Percentiles rank a stretch among this genome's conserved stretches.
Evolutionary conservation across 2,329 filamentous ascomycete species (phyloP).

Genomic region (Penicillium sp.): DNA sequence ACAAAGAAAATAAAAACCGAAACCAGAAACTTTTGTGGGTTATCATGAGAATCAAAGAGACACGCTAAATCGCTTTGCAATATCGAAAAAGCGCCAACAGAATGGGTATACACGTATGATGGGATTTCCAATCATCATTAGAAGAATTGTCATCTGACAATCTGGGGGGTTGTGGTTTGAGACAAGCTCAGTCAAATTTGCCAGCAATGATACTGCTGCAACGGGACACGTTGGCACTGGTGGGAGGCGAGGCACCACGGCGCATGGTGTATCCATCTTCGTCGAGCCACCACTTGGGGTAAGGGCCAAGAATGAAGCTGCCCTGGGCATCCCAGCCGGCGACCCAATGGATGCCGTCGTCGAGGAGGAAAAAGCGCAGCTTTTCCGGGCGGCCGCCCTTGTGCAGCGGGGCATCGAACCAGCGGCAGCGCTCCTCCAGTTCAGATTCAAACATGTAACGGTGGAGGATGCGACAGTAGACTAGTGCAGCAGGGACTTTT

Average conservation of each 20-base stretch:
- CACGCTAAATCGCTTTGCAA: slow-evolving; percentile 24
- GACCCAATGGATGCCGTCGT: slow-evolving; percentile 52
- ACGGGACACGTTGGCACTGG: slow-evolving; percentile 39
- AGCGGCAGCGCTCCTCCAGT: slow-evolving; percentile 49
- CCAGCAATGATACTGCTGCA: slow-evolving; percentile 35
- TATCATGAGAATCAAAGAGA: slow-evolving; percentile 7
- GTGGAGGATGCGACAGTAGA: slow-evolving; percentile 52
- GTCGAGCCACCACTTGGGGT: slow-evolving; percentile 52
- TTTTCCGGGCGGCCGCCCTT: slow-evolving; percentile 40
- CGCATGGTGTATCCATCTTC: slow-evolving; percentile 39
- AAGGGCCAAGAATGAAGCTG: slow-evolving; percentile 52
- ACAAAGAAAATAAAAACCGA: not conserved
- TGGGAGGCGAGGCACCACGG: slow-evolving; percentile 32
- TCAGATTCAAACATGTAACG: slow-evolving; percentile 51
- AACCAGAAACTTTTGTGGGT: slow-evolving; percentile 18
- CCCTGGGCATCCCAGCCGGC: slow-evolving; percentile 52
- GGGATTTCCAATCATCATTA: slow-evolving; percentile 6
- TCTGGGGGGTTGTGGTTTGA: not conserved
- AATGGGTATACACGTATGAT: slow-evolving; percentile 5
- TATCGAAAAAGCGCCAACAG: slow-evolving; percentile 16
- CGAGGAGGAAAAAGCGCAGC: slow-evolving; percentile 51
- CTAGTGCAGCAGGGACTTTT: slow-evolving; percentile 39
- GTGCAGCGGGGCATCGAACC: slow-evolving; percentile 41
- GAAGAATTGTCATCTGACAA: not conserved
- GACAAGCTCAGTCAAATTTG: slow-evolving; percentile 26